Evolutionary conservation across 768 basidiomycete genomes (phyloP).

Genomic region (Clavulina sp.): DNA sequence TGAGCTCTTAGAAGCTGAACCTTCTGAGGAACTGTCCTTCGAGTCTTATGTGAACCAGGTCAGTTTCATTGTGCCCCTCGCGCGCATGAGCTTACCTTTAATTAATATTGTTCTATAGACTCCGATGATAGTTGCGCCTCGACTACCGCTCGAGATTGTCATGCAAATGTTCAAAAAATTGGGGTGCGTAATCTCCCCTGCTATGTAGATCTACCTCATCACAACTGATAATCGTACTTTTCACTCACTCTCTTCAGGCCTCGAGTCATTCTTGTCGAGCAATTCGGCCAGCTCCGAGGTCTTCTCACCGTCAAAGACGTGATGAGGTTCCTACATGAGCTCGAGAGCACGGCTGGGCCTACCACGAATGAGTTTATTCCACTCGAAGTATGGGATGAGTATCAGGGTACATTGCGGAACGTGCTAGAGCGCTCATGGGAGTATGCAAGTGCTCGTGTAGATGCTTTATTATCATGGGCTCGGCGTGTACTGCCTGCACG

Average conservation of each 20-base stretch:
- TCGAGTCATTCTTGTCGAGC: slow-evolving; percentile 87
- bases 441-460: slow-evolving; percentile 5
- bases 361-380: not conserved
- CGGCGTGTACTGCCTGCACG: not conserved
- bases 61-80: slow-evolving; percentile 12
- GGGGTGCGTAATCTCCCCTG: slow-evolving; percentile 46
- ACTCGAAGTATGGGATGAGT: not conserved
- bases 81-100: not conserved
- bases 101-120: slow-evolving; percentile 45
- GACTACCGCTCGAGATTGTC: slow-evolving; percentile 85
- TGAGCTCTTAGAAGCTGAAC: slow-evolving; percentile 29
- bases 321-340: slow-evolving; percentile 53
- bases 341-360: slow-evolving; percentile 1
- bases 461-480: not conserved
- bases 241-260: slow-evolving; percentile 36
- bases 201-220: not conserved
- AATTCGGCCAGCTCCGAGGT: slow-evolving; percentile 64
- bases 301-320: slow-evolving; percentile 95
- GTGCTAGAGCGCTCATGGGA: slow-evolving; percentile 11
- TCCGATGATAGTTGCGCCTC: slow-evolving; percentile 81
- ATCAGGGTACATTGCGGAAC: slow-evolving; percentile 3
- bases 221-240: not conserved
- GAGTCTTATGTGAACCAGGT: slow-evolving; percentile 94
- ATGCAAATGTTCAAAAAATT: slow-evolving; percentile 96
- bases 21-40: slow-evolving; percentile 23